Conservation (phyloP, 352 stramenopile species). For the Globisporangium parvum region DNA sequence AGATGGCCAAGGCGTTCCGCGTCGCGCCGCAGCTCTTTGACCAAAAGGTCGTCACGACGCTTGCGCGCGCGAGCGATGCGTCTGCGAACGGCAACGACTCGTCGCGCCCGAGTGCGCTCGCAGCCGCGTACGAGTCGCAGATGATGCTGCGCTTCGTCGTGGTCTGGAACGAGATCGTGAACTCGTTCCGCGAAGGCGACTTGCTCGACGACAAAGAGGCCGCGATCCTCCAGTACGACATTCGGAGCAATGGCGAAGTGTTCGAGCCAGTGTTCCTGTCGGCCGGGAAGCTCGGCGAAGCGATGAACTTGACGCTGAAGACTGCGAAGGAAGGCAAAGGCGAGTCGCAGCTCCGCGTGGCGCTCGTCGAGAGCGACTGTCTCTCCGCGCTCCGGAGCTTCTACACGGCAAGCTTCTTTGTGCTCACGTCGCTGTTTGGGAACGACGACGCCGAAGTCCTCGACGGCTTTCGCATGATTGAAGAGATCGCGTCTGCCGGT, state of each 20-base stretch:
- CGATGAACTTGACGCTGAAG: conserved; percentile 61
- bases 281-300: conserved; percentile 77
- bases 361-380: conserved; percentile 76
- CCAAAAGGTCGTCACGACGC: conserved; percentile 63
- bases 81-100: conserved; percentile 33
- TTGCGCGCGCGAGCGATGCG: conserved; percentile 53
- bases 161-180: conserved; percentile 81
- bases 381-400: conserved; percentile 77
- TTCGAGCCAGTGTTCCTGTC: conserved; percentile 85
- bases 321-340: conserved; percentile 71
- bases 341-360: conserved; percentile 72
- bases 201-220: conserved; percentile 74
- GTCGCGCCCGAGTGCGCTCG: conserved; percentile 35
- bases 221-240: conserved; percentile 78
- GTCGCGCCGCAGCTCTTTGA: conserved; percentile 73
- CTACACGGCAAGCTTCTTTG: conserved; percentile 76
- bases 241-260: conserved; percentile 79
- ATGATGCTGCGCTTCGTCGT: conserved; percentile 82
- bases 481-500: conserved; percentile 55
- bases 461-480: conserved; percentile 72
- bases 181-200: conserved; percentile 72
- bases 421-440: conserved; percentile 62
- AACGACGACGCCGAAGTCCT: conserved; percentile 77
- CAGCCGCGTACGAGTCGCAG: conserved; percentile 63
- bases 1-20: conserved; percentile 74